Percentiles rank a stretch among this genome's conserved stretches.
phyloP scores from a whole-genome alignment of 495 filamentous ascomycete genomes.

The Astrothelium macrocarpum region DNA sequence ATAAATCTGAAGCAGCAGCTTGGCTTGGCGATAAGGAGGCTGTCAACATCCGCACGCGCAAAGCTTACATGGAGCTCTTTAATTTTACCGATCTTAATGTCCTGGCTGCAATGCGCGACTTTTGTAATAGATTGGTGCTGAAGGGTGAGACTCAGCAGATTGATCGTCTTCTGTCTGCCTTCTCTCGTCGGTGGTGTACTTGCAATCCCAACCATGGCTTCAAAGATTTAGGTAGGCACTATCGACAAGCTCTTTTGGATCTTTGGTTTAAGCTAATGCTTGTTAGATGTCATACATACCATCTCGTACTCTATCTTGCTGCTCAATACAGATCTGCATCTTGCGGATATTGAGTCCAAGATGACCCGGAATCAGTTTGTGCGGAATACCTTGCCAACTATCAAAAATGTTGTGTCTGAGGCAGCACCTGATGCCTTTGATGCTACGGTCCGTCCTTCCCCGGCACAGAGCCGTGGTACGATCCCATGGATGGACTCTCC shows the following conservation, averaged over 20 bases:
- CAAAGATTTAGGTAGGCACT: slow-evolving; percentile 64
- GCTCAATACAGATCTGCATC: slow-evolving; percentile 90
- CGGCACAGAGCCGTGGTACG: slow-evolving; percentile 36
- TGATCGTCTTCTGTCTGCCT: slow-evolving; percentile 82
- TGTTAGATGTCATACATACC: slow-evolving; percentile 84
- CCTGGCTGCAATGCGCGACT: slow-evolving; percentile 61
- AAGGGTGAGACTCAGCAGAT: slow-evolving; percentile 95
- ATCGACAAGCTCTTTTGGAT: background rate
- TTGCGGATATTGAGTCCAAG: slow-evolving; percentile 88
- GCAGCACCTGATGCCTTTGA: slow-evolving; percentile 59
- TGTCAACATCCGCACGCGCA: slow-evolving; percentile 54
- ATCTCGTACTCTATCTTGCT: slow-evolving; percentile 94
- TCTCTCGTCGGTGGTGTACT: slow-evolving; percentile 81
- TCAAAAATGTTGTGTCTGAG: slow-evolving; percentile 64
- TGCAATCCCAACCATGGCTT: slow-evolving; percentile 94
- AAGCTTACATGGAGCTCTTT: slow-evolving; percentile 87
- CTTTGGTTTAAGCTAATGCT: background rate
- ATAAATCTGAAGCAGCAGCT: slow-evolving; percentile 67
- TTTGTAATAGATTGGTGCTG: slow-evolving; percentile 76
- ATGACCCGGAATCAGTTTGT: slow-evolving; percentile 93
- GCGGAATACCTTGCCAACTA: slow-evolving; percentile 91
- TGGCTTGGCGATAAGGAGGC: slow-evolving; percentile 77
- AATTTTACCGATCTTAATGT: slow-evolving; percentile 79
- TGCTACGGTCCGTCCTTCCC: slow-evolving; percentile 43
- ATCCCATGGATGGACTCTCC: slow-evolving; percentile 31